Conservation (phyloP, 1,284 basidiomycete species). For the Ceratobasidium sp. region DNA sequence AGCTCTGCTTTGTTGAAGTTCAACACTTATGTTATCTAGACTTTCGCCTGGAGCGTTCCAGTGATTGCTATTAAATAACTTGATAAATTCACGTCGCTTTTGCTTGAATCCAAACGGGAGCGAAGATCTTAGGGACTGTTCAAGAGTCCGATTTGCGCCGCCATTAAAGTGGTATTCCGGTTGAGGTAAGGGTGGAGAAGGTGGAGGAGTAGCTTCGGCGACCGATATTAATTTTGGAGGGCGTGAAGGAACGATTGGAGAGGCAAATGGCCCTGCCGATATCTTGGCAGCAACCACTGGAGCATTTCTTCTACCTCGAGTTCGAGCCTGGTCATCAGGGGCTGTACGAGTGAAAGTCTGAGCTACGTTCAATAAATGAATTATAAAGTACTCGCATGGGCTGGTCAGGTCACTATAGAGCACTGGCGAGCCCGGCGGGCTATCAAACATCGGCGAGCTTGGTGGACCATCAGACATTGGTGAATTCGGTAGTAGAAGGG, state of each 20-base stretch:
- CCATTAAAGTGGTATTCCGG: not conserved
- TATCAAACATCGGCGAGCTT: no score
- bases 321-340: no score
- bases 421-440: no score
- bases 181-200: no score
- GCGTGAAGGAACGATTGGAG: not conserved
- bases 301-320: no score
- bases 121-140: not conserved
- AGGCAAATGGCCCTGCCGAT: not conserved
- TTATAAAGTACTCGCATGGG: no score
- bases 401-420: no score
- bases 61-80: not conserved
- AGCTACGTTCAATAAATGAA: no score
- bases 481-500: no score
- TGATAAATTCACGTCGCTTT: constrained; percentile 4
- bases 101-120: not conserved
- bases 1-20: not conserved
- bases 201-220: not conserved
- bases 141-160: not conserved
- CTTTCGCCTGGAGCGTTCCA: constrained; percentile 11
- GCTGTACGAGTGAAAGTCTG: no score
- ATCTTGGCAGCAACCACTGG: not conserved
- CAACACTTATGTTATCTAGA: not conserved
- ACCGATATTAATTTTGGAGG: not conserved
- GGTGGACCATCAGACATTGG: no score